These are phyloP conservation scores for Penicillium sclerotigenum DNA, from an alignment of 2,329 filamentous ascomycete genomes.

Conservation along the genomic window DNA sequence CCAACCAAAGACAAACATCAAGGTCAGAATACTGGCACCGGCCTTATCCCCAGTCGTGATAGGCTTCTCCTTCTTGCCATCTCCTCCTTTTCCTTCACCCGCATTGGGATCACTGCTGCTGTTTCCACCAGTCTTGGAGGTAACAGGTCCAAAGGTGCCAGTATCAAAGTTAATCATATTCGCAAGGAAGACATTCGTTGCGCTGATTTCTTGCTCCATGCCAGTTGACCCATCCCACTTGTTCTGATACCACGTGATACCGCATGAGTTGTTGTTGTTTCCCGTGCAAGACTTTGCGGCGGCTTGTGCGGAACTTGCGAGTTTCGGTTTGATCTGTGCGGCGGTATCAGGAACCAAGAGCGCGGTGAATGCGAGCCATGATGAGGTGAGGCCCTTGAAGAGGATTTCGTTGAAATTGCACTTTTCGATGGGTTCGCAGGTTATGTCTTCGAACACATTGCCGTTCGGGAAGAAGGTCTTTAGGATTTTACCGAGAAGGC, in stretches of 20 bases:
- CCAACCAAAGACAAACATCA: conserved; percentile 29
- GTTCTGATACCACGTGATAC: conserved; percentile 58
- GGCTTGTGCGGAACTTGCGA: conserved; percentile 56
- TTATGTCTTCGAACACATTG: conserved; percentile 47
- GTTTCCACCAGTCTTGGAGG: conserved; percentile 54
- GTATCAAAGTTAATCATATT: conserved; percentile 52
- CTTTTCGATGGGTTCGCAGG: conserved; percentile 58
- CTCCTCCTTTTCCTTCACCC: conserved; percentile 17
- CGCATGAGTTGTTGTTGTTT: conserved; percentile 58
- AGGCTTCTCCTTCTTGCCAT: conserved; percentile 7
- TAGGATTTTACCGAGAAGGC: conserved; percentile 51
- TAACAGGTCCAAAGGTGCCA: conserved; percentile 45
- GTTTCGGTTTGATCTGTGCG: conserved; percentile 55
- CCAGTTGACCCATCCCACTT: conserved; percentile 57
- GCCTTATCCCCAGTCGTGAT: conserved; percentile 37
- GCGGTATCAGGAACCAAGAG: conserved; percentile 61
- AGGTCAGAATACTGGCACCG: conserved; percentile 40
- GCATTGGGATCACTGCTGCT: conserved; percentile 40
- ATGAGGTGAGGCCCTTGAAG: conserved; percentile 68
- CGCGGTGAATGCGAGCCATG: conserved; percentile 61
- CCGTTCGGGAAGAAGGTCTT: conserved; percentile 52
- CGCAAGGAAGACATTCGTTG: conserved; percentile 61
- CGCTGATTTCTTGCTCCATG: conserved; percentile 68
- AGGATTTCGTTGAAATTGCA: conserved; percentile 57
- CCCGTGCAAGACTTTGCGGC: conserved; percentile 63